Percentiles rank a stretch among this genome's conserved stretches.
phyloP scores from a whole-genome alignment of 345 rosid genomes.

The Hibiscus trionum region DNA sequence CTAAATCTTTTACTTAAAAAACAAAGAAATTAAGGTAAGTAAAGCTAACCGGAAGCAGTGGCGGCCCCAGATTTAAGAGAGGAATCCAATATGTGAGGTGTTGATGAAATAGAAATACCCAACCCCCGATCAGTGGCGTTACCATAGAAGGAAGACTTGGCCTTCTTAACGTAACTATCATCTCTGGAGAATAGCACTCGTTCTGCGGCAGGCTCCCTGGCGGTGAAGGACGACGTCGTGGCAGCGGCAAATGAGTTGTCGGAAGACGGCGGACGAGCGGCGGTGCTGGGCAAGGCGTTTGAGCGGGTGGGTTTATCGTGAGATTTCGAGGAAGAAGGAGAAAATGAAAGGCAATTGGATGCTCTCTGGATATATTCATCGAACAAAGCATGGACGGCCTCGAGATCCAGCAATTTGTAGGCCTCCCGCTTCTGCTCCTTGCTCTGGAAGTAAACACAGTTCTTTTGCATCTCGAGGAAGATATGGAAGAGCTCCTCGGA shows the following conservation, averaged over 20 bases:
- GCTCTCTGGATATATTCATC: constrained; percentile 86
- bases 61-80: constrained; percentile 37
- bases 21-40: neutral
- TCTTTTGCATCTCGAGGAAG: constrained; percentile 68
- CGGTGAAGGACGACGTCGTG: constrained; percentile 4
- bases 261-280: neutral
- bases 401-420: constrained; percentile 63
- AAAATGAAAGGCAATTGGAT: constrained; percentile 41
- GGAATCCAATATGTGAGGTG: constrained; percentile 50
- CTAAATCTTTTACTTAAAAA: neutral
- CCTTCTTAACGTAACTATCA: constrained; percentile 59
- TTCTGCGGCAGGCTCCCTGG: constrained; percentile 21
- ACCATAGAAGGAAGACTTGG: constrained; percentile 40
- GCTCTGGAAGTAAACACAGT: constrained; percentile 43
- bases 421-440: constrained; percentile 77
- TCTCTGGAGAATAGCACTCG: constrained; percentile 49
- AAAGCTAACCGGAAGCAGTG: constrained; percentile 39
- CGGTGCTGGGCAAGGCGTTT: neutral
- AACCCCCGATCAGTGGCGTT: constrained; percentile 40
- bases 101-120: constrained; percentile 22
- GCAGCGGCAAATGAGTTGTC: constrained; percentile 13
- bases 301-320: neutral
- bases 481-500: constrained; percentile 66
- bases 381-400: constrained; percentile 52
- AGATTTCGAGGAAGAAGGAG: constrained; percentile 3